Evolutionary conservation across 1,284 basidiomycete genomes (phyloP).

Genomic region (Apiotrichum brassicae): DNA sequence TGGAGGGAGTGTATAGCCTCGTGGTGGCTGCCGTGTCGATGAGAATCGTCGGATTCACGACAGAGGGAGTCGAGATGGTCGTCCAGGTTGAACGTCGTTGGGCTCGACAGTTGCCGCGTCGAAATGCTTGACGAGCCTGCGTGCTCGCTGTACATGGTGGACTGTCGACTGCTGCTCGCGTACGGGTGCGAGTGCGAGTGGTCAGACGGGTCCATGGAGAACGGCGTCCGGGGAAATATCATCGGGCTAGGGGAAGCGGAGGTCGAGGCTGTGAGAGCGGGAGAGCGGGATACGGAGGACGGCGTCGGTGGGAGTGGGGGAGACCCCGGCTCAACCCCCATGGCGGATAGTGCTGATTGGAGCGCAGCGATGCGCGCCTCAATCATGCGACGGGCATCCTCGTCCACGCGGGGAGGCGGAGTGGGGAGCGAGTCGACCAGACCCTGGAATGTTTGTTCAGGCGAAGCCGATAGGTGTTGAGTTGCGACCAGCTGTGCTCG

Average conservation of each 20-base stretch:
- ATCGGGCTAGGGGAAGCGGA: background rate
- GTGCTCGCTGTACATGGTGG: too few species aligned
- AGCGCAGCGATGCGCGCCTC: slow-evolving; percentile 17
- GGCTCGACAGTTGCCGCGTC: background rate
- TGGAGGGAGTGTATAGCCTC: too few species aligned
- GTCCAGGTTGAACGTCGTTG: background rate
- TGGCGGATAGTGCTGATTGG: slow-evolving; percentile 1
- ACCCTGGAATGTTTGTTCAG: background rate
- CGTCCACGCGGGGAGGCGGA: slow-evolving; percentile 1
- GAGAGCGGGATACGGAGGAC: background rate
- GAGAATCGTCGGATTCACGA: background rate
- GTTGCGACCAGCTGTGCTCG: background rate
- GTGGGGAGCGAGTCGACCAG: background rate
- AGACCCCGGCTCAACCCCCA: slow-evolving; percentile 1
- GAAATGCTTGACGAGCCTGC: background rate
- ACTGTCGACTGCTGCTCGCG: too few species aligned
- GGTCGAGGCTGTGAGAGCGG: background rate
- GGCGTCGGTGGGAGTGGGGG: background rate
- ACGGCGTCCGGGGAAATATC: background rate
- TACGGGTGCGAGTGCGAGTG: too few species aligned
- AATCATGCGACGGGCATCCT: slow-evolving; percentile 17
- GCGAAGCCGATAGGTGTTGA: background rate
- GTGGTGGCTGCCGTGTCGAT: too few species aligned
- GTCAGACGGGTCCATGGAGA: too few species aligned
- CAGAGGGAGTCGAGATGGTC: background rate